Conservation (phyloP, 306 rosid species). For the Inga oerstediana region DNA sequence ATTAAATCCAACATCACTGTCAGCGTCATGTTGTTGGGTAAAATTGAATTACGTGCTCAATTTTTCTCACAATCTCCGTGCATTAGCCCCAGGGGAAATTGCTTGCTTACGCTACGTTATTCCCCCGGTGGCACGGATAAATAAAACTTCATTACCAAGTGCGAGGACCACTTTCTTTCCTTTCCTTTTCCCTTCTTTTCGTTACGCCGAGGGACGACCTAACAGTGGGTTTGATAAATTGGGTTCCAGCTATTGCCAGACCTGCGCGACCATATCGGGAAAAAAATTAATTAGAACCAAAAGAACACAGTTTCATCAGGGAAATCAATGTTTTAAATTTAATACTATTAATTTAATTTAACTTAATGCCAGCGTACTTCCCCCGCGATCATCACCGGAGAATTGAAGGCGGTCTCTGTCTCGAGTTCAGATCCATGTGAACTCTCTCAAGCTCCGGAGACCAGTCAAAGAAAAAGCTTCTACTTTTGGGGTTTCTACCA, state of each 20-base stretch:
- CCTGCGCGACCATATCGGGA: neutral
- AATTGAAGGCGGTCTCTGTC: neutral
- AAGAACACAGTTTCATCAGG: neutral
- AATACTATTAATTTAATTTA: neutral
- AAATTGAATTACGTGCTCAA: neutral
- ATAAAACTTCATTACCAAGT: neutral
- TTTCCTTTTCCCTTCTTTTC: neutral
- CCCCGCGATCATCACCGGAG: conserved; percentile 16
- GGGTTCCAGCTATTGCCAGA: conserved; percentile 9
- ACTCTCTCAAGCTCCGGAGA: neutral
- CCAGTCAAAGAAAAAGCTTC: neutral
- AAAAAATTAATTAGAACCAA: neutral
- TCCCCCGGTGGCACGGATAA: neutral
- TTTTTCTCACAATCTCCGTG: neutral
- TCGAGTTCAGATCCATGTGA: neutral
- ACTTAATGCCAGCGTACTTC: neutral
- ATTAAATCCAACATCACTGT: neutral
- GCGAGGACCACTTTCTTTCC: neutral
- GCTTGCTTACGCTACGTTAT: neutral
- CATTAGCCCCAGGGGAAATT: neutral
- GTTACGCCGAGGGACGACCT: neutral
- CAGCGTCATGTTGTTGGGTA: neutral
- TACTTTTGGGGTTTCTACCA: neutral
- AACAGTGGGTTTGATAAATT: neutral
- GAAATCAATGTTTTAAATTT: neutral